A percentile compares a stretch with the other conserved stretches of the same genome.
phyloP scores from a whole-genome alignment of 73 alveolate species.

The Effrenium voratum region DNA sequence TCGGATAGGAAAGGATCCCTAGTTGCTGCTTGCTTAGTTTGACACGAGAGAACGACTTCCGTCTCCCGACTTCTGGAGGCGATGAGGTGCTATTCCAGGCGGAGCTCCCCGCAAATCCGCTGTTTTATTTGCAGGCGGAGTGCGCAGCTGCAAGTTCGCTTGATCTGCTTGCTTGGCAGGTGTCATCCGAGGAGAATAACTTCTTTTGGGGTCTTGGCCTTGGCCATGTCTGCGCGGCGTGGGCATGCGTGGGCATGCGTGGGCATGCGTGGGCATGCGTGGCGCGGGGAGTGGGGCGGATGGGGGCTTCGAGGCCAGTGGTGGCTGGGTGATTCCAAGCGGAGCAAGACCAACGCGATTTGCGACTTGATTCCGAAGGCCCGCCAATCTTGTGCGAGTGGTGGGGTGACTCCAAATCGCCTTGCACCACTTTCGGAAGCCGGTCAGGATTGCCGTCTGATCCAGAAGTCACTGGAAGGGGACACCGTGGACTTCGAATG shows the following conservation, averaged over 20 bases:
- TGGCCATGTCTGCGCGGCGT: too few species aligned
- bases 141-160: not conserved
- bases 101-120: conserved; percentile 43
- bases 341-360: conserved; percentile 76
- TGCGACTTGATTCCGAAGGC: conserved; percentile 77
- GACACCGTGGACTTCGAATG: conserved; percentile 40
- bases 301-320: not conserved
- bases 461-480: conserved; percentile 65
- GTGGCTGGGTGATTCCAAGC: conserved; percentile 66
- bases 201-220: conserved; percentile 42
- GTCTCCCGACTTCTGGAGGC: conserved; percentile 7
- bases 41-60: too few species aligned
- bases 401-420: not conserved
- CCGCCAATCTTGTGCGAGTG: not conserved
- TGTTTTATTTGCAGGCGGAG: conserved; percentile 16
- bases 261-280: too few species aligned
- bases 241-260: too few species aligned
- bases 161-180: not conserved
- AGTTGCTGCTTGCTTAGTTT: not conserved
- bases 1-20: not conserved
- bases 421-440: too few species aligned
- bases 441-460: conserved; percentile 50
- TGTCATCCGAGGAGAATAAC: conserved; percentile 55
- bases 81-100: conserved; percentile 65
- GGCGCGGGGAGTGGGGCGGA: not conserved